Evolutionary conservation across 169 alveolate species (phyloP).

Genomic region (Blepharisma undulans): DNA sequence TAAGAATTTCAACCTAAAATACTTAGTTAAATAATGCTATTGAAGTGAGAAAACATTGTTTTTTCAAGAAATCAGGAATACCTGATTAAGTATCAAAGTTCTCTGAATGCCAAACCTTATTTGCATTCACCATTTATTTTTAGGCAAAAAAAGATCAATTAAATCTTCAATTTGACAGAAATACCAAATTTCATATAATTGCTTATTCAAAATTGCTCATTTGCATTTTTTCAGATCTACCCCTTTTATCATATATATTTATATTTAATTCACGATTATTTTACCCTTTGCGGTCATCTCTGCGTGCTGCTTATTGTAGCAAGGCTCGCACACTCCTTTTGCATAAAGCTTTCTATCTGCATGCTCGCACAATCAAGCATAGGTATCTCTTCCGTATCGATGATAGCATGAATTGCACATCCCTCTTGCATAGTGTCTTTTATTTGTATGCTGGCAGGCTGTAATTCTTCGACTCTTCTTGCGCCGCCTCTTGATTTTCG

Average conservation of each 20-base stretch:
- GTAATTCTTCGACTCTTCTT: neutral
- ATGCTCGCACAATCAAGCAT: slow-evolving; percentile 74
- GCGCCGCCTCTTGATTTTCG: neutral
- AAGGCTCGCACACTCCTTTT: slow-evolving; percentile 23
- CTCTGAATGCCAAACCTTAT: neutral
- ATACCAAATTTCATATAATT: neutral
- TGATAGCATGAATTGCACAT: slow-evolving; percentile 85
- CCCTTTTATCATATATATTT: too few species aligned
- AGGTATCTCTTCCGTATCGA: slow-evolving; percentile 70
- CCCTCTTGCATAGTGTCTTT: slow-evolving; percentile 82
- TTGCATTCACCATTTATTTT: neutral
- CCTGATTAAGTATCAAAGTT: too few species aligned
- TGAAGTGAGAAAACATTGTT: too few species aligned
- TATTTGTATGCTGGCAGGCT: slow-evolving; percentile 71
- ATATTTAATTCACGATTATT: neutral
- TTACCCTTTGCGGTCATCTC: neutral
- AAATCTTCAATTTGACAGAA: neutral
- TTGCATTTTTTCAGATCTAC: neutral
- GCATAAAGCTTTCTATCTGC: slow-evolving; percentile 18
- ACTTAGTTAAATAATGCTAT: too few species aligned
- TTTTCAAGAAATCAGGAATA: too few species aligned
- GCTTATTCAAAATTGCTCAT: neutral
- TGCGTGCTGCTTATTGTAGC: slow-evolving; percentile 25
- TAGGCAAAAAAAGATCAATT: neutral
- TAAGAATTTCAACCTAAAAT: too few species aligned